A percentile compares a stretch with the other conserved stretches of the same genome.
Evolutionary conservation across 2,329 filamentous ascomycete species (phyloP).

Genomic region (Trichophaea hybrida): DNA sequence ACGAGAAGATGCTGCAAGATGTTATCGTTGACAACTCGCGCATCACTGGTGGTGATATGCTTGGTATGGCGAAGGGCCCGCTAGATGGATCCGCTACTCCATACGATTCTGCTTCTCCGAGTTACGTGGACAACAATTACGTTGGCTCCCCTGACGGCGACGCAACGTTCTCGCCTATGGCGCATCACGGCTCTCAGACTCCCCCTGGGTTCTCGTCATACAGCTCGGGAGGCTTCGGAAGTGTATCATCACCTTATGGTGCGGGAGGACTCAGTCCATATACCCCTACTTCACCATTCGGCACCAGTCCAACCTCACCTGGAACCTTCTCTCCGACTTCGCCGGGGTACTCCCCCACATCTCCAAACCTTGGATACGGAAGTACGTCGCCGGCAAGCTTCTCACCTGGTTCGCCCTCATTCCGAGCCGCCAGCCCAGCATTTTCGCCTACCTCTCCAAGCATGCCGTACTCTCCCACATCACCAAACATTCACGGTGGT

Average conservation of each 20-base stretch:
- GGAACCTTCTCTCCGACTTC: conserved; percentile 45
- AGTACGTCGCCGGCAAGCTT: conserved; percentile 38
- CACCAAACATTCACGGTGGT: conserved; percentile 43
- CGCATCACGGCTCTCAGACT: conserved; percentile 46
- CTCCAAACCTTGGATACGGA: conserved; percentile 46
- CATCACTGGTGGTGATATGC: conserved; percentile 54
- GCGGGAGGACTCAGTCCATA: conserved; percentile 37
- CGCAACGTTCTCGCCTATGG: conserved; percentile 61
- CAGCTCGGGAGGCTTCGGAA: conserved; percentile 52
- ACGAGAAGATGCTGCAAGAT: conserved; percentile 89
- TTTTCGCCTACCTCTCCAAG: conserved; percentile 67
- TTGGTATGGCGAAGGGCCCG: conserved; percentile 62
- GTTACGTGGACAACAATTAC: conserved; percentile 51
- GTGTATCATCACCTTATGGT: conserved; percentile 38
- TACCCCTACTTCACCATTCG: conserved; percentile 58
- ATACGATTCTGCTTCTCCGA: conserved; percentile 76
- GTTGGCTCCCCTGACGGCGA: conserved; percentile 46
- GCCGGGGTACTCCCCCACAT: conserved; percentile 58
- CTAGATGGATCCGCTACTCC: conserved; percentile 79
- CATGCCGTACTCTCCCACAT: conserved; percentile 55
- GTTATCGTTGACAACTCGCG: conserved; percentile 85
- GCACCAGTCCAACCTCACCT: conserved; percentile 54
- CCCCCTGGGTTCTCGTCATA: conserved; percentile 48
- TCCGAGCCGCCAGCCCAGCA: conserved; percentile 42
- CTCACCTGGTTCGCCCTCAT: conserved; percentile 41